Percentiles rank a stretch among this genome's conserved stretches.
These are phyloP conservation scores for Dactylellina parvicollis DNA, from an alignment of 2,329 filamentous ascomycete genomes.

Conservation along the genomic window DNA sequence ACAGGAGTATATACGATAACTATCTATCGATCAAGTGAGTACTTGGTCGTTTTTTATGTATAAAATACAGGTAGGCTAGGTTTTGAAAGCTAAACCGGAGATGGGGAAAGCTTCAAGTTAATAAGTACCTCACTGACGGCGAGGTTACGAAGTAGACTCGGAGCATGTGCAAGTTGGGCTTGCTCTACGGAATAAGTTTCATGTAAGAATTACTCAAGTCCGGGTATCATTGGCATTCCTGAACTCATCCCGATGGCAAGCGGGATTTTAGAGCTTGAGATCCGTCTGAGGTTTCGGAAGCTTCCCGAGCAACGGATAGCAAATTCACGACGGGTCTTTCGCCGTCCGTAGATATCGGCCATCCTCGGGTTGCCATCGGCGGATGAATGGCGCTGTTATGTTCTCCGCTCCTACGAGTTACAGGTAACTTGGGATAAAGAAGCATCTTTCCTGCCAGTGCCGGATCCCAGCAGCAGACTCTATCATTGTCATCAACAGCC, in stretches of 20 bases:
- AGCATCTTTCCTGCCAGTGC: background rate
- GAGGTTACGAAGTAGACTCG: no score
- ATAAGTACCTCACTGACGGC: background rate
- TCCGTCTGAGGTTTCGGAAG: constrained; percentile 36
- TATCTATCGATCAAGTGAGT: no score
- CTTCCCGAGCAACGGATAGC: constrained; percentile 39
- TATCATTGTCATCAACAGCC: no score
- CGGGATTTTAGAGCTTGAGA: constrained; percentile 43
- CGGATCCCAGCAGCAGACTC: background rate
- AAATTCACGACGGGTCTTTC: no score
- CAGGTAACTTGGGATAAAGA: background rate
- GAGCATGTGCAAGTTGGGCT: background rate
- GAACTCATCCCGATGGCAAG: constrained; percentile 44
- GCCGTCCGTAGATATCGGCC: constrained; percentile 6
- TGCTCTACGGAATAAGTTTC: constrained; percentile 7
- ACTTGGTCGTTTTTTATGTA: no score
- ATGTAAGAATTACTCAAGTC: constrained; percentile 6
- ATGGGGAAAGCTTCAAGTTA: constrained; percentile 1
- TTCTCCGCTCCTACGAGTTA: background rate
- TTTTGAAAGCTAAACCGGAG: constrained; percentile 18
- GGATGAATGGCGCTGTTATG: constrained; percentile 31
- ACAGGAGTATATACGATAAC: no score
- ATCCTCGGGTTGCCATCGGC: constrained; percentile 13
- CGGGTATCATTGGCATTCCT: constrained; percentile 1
- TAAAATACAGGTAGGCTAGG: background rate